Base-by-base conservation (phyloP, 495 filamentous ascomycete species). In the Penicillium diatomitis region DNA sequence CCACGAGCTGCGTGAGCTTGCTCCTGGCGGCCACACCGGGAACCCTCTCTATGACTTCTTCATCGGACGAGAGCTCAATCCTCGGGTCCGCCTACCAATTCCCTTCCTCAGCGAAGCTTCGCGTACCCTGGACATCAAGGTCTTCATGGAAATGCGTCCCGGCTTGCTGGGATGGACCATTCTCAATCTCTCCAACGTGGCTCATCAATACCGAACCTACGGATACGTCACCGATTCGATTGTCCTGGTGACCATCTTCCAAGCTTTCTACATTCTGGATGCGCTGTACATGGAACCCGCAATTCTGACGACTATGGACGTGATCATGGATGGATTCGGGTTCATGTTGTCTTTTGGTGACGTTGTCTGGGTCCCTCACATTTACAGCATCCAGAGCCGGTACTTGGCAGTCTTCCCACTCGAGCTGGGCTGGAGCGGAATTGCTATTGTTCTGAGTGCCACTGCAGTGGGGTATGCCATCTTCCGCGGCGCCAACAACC, bases 261-360 rank as follows among this genome's bases (percentile, higher is more conserved):
- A 97, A 66, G 72, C 77, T 8, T 65, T 95, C 49, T 97, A 97
- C 63, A 81, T 91, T 3, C 69, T 96, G 44, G 94, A 98, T 64
- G 77, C 79, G 0, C 77, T 87, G n/a, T 89, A 83, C 69, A 90
- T 90, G 81, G 92, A 98, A 63, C 78, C 88, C 0, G 85, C 91
- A 1, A 83, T 98, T 51, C 74, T 98, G 56, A 97, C 94, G 3
- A 96, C 89, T 7, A 96, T 98, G 68, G 94, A 98, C 65, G 85
- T 97, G 60, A 95, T 83, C 48, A 87, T 82, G 58, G 92, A 98
- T 58, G 94, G 92, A 9, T 96, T 97, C 57, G 94, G 92, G 40
- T 88, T 86, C 65, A 98, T 98, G 92, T 71, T 98, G n/a, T 74
- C 86, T 2, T 97, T 96, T 54, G 92, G 91, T 33, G 92, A 97